phyloP scores from a whole-genome alignment of 345 rosid genomes.

The Salix arbutifolia region DNA sequence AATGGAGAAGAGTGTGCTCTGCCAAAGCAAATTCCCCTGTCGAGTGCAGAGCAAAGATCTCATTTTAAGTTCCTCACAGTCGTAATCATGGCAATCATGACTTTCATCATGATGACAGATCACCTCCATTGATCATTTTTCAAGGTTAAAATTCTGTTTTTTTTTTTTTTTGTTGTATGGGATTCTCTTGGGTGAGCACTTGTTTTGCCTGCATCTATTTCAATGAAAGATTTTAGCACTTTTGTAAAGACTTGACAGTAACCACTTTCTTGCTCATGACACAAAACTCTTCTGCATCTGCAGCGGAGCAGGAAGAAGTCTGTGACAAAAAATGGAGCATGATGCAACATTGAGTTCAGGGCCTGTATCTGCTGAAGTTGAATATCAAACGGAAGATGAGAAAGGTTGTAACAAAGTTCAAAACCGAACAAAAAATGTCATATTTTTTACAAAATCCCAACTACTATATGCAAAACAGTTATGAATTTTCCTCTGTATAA shows the following conservation, averaged over 20 bases:
- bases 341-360: neutral
- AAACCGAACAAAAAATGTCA: neutral
- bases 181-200: neutral
- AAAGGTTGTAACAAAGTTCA: neutral
- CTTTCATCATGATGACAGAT: conserved; percentile 42
- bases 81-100: conserved; percentile 21
- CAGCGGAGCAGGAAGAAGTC: neutral
- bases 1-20: conserved; percentile 95
- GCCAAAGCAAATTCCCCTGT: conserved; percentile 51
- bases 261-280: neutral
- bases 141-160: neutral
- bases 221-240: neutral
- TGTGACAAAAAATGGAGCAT: neutral
- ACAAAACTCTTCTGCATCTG: neutral
- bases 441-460: neutral
- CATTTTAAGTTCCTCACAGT: conserved; percentile 19
- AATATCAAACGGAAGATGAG: neutral
- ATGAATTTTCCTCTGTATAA: neutral
- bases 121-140: neutral
- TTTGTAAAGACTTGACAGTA: neutral
- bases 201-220: neutral
- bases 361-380: neutral
- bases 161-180: neutral
- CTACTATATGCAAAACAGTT: neutral
- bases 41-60: conserved; percentile 34